Evolutionary conservation across 495 filamentous ascomycete genomes (phyloP).

Genomic region (Aspergillus steynii): DNA sequence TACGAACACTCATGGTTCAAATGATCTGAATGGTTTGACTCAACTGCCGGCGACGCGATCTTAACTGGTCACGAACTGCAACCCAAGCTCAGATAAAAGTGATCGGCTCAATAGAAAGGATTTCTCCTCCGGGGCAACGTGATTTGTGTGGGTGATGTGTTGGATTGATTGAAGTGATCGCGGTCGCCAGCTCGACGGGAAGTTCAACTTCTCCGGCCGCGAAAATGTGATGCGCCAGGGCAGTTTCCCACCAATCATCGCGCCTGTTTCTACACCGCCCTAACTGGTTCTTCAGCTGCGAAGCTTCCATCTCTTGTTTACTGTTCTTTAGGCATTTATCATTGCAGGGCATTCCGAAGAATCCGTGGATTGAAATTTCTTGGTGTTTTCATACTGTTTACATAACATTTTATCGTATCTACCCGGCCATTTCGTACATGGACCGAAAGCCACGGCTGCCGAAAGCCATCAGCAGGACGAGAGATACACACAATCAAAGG

Average conservation of each 20-base stretch:
- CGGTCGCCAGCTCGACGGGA: constrained; percentile 18
- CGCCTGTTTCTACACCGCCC: constrained; percentile 28
- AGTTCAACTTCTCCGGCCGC: neutral
- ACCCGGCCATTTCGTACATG: neutral
- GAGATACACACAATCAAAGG: neutral
- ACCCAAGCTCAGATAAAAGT: neutral
- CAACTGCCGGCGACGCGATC: neutral
- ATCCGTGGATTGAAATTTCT: neutral
- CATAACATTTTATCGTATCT: neutral
- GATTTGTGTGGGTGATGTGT: constrained; percentile 23
- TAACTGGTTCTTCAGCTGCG: neutral
- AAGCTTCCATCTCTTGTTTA: neutral
- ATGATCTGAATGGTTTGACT: constrained; percentile 10
- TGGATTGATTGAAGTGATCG: constrained; percentile 3
- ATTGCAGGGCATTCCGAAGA: too few species aligned
- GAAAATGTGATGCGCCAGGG: constrained; percentile 1
- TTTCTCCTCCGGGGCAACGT: neutral
- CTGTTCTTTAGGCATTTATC: neutral
- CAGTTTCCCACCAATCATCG: neutral
- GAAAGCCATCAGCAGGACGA: neutral
- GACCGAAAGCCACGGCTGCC: neutral
- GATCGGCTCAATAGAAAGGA: constrained; percentile 6
- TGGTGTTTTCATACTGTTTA: neutral
- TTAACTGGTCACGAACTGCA: neutral
- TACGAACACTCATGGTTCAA: constrained; percentile 45